A percentile compares a stretch with the other conserved stretches of the same genome.
These are phyloP conservation scores for Microcos paniculata DNA, from an alignment of 345 rosid species.

Conservation along the genomic window DNA sequence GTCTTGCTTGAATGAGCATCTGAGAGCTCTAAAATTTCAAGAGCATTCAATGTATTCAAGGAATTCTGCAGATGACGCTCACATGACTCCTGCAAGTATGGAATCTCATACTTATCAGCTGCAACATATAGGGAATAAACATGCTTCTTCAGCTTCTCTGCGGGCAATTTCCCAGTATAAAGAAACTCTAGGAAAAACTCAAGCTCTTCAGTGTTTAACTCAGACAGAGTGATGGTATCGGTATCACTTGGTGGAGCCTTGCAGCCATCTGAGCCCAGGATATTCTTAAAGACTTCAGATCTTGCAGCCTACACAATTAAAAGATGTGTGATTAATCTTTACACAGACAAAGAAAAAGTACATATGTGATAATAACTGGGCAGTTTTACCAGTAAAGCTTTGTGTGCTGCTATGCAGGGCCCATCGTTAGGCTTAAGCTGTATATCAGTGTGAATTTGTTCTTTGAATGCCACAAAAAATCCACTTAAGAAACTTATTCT, in stretches of 20 bases:
- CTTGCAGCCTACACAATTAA: conserved; percentile 57
- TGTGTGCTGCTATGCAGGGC: conserved; percentile 47
- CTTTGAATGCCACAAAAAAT: conserved; percentile 30
- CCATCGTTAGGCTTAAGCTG: conserved; percentile 40
- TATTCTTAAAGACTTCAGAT: conserved; percentile 75
- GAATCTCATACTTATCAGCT: conserved; percentile 74
- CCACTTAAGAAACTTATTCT: conserved; percentile 39
- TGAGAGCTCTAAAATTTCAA: conserved; percentile 64
- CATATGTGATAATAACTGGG: background rate
- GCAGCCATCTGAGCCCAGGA: conserved; percentile 64
- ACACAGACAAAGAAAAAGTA: background rate
- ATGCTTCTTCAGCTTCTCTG: conserved; percentile 52
- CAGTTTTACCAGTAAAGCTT: conserved; percentile 42
- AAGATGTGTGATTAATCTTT: background rate
- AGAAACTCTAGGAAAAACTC: conserved; percentile 73
- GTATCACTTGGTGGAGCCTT: conserved; percentile 53
- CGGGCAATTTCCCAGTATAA: conserved; percentile 58
- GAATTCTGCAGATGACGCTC: conserved; percentile 52
- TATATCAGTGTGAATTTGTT: conserved; percentile 45
- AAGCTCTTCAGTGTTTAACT: conserved; percentile 63
- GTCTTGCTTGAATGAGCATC: conserved; percentile 49
- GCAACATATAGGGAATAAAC: conserved; percentile 56
- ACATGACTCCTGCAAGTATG: conserved; percentile 58
- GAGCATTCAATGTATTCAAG: conserved; percentile 47
- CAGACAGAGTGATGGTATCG: conserved; percentile 51